Evolutionary conservation across 192 early-diverging fungal genomes (phyloP).

Genomic region (Entomortierella beljakovae): DNA sequence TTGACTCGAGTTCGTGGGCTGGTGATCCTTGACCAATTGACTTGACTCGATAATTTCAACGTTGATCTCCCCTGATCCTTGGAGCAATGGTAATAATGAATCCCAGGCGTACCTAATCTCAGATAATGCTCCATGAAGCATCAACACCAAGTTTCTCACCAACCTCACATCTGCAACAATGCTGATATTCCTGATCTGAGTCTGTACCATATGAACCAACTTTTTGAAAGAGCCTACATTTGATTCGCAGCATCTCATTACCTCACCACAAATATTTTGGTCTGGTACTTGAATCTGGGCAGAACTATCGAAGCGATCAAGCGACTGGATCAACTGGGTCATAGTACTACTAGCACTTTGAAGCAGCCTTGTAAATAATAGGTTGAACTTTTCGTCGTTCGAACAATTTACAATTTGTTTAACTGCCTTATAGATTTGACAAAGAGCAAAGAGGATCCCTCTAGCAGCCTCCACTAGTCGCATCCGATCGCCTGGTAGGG

Average conservation of each 20-base stretch:
- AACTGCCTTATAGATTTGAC: constrained; percentile 57
- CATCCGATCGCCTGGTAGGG: constrained; percentile 41
- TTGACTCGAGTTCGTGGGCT: not conserved
- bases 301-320: constrained; percentile 53
- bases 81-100: constrained; percentile 47
- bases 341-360: constrained; percentile 47
- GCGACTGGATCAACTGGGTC: constrained; percentile 46
- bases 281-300: constrained; percentile 44
- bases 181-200: constrained; percentile 46
- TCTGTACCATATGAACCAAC: constrained; percentile 51
- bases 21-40: constrained; percentile 17
- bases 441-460: constrained; percentile 57
- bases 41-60: constrained; percentile 23
- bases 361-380: constrained; percentile 42
- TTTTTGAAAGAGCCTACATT: constrained; percentile 46
- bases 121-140: constrained; percentile 56
- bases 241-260: constrained; percentile 46
- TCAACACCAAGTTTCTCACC: constrained; percentile 54
- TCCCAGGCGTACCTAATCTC: constrained; percentile 62
- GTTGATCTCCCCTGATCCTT: constrained; percentile 29
- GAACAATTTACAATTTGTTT: constrained; percentile 53
- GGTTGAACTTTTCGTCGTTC: constrained; percentile 48
- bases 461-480: constrained; percentile 54
- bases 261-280: constrained; percentile 30
- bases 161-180: constrained; percentile 50